A percentile compares a stretch with the other conserved stretches of the same genome.
phyloP scores from a whole-genome alignment of 2,329 filamentous ascomycete species.

The Colletotrichum sp. region DNA sequence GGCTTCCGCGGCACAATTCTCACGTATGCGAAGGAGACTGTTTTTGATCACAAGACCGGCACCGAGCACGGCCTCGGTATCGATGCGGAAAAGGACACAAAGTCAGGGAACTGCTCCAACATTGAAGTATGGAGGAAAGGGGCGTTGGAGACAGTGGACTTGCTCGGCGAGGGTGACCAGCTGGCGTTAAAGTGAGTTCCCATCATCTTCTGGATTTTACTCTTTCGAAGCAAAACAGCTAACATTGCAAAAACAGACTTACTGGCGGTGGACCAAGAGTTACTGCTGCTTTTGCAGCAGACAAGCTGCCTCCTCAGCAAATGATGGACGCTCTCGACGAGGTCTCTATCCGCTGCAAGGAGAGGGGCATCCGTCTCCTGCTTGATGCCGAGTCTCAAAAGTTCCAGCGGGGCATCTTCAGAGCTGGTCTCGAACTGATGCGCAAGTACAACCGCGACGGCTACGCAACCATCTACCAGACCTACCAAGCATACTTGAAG shows the following conservation, averaged over 20 bases:
- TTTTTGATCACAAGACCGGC: slow-evolving; percentile 64
- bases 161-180: slow-evolving; percentile 71
- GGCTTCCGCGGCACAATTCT: slow-evolving; percentile 87
- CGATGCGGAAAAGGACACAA: slow-evolving; percentile 51
- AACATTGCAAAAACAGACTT: slow-evolving; percentile 54
- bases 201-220: fast-evolving
- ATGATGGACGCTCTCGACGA: slow-evolving; percentile 76
- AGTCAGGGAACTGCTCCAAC: slow-evolving; percentile 55
- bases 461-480: slow-evolving; percentile 77
- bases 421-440: slow-evolving; percentile 78
- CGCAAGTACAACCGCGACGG: slow-evolving; percentile 72
- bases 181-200: slow-evolving; percentile 64
- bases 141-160: slow-evolving; percentile 73
- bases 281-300: slow-evolving; percentile 68
- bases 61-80: slow-evolving; percentile 43
- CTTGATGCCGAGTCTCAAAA: slow-evolving; percentile 87
- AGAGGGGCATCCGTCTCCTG: slow-evolving; percentile 74
- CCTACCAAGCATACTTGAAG: slow-evolving; percentile 81
- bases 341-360: slow-evolving; percentile 74
- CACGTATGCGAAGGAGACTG: slow-evolving; percentile 83
- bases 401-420: slow-evolving; percentile 80
- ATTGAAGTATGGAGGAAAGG: slow-evolving; percentile 77
- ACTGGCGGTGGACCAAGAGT: slow-evolving; percentile 81
- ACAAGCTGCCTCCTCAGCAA: slow-evolving; percentile 65
- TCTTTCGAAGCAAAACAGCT: fast-evolving